Conservation (phyloP, 1,139 yeast species). For the Candida freyschussii region DNA sequence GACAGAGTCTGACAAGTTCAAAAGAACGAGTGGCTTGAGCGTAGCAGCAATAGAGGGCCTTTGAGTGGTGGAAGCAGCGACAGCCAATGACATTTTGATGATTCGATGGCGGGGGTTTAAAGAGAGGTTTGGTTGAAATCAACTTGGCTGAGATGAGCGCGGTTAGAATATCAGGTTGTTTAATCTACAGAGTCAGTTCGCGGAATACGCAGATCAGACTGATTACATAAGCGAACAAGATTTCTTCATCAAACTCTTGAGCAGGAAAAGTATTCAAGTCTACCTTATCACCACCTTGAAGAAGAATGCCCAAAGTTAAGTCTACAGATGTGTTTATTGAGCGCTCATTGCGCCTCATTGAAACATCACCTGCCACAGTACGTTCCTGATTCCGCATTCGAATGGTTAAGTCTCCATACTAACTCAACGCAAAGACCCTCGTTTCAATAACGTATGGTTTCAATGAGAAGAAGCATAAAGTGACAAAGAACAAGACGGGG, state of each 20-base stretch:
- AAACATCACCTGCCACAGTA: conserved; percentile 44
- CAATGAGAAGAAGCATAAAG: conserved; percentile 27
- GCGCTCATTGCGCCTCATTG: conserved; percentile 40
- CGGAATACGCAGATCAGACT: no score
- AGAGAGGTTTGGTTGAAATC: no score
- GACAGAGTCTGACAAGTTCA: conserved; percentile 20
- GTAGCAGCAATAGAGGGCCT: conserved; percentile 1
- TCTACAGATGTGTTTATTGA: conserved; percentile 48
- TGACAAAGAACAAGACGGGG: conserved; percentile 24
- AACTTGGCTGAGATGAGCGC: no score
- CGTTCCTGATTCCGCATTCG: conserved; percentile 12
- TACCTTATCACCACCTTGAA: no score
- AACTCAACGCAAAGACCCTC: conserved; percentile 28
- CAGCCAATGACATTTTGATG: no score
- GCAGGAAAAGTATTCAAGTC: no score
- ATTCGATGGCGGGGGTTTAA: no score
- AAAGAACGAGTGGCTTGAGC: conserved; percentile 17
- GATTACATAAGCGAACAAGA: no score
- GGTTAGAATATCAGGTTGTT: no score
- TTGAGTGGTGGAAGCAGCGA: no score
- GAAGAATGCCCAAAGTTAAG: conserved; percentile 35
- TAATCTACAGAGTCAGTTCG: no score
- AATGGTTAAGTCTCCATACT: conserved; percentile 1
- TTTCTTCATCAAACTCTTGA: no score
- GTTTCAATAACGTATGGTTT: conserved; percentile 46